A percentile compares a stretch with the other conserved stretches of the same genome.
Conservation (phyloP, 2,329 filamentous ascomycete species). For the Cordyceps javanica region DNA sequence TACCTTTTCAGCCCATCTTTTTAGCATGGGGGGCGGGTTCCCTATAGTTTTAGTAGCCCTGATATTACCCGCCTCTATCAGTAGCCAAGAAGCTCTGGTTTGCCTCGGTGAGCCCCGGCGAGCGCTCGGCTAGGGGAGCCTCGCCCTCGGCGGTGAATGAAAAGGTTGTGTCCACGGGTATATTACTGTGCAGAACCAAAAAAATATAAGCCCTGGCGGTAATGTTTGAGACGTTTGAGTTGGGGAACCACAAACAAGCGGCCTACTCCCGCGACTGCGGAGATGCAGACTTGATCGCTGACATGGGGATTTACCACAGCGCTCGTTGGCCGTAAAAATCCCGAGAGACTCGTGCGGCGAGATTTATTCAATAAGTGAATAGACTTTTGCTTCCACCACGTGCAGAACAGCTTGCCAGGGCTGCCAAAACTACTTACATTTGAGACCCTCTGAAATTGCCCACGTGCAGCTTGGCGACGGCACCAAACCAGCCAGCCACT, state of each 20-base stretch:
- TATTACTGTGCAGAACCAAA: background rate
- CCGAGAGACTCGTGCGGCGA: no score
- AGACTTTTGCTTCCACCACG: background rate
- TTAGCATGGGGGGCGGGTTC: background rate
- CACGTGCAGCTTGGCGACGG: conserved; percentile 8
- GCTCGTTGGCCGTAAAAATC: no score
- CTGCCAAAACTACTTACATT: background rate
- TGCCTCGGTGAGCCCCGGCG: background rate
- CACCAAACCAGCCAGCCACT: background rate
- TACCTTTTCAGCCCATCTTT: background rate
- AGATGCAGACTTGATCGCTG: no score
- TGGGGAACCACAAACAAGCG: no score
- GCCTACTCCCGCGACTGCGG: no score
- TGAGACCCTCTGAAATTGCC: conserved; percentile 1
- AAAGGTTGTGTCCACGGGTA: background rate
- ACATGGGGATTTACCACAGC: no score
- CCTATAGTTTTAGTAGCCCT: no score
- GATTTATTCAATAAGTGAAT: no score
- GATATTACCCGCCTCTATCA: no score
- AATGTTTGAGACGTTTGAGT: no score
- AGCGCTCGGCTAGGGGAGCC: background rate
- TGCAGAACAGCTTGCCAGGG: background rate
- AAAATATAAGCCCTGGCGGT: no score
- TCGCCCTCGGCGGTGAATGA: no score
- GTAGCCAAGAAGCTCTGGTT: background rate